Conservation (phyloP, 116 monocot genomes). For the Phalaenopsis hybrid region DNA sequence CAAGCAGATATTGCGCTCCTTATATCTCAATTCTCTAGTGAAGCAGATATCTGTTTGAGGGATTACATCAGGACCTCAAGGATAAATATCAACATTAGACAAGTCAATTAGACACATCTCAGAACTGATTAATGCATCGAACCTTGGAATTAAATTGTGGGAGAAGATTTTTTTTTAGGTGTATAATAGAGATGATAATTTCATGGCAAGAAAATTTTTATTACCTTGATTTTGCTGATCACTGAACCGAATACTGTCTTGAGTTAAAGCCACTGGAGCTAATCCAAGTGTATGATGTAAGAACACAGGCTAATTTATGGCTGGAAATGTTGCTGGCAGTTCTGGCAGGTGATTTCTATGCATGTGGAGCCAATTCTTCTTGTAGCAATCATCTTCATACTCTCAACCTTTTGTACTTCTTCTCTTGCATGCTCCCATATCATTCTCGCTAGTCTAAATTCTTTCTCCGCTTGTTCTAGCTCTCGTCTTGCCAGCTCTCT, state of each 20-base stretch:
- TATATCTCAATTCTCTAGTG: conserved; percentile 30
- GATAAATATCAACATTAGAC: conserved; percentile 79
- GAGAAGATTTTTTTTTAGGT: neutral
- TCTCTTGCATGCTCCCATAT: conserved; percentile 55
- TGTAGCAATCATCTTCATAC: conserved; percentile 57
- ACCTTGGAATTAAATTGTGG: neutral
- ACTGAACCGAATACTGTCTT: neutral
- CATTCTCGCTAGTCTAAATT: conserved; percentile 51
- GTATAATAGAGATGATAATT: neutral
- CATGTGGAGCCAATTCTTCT: conserved; percentile 30
- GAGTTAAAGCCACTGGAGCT: too few relatives aligned
- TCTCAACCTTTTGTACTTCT: conserved; percentile 65
- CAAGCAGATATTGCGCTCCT: conserved; percentile 43
- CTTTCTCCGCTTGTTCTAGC: conserved; percentile 56
- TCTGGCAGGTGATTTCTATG: conserved; percentile 63
- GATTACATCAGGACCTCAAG: conserved; percentile 63
- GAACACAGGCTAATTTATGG: conserved; percentile 7
- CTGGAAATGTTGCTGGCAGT: conserved; percentile 48
- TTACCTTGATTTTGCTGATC: neutral
- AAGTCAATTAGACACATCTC: conserved; percentile 34
- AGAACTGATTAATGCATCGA: neutral
- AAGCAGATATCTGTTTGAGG: conserved; percentile 28
- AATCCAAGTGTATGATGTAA: neutral
- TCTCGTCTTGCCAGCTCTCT: conserved; percentile 55
- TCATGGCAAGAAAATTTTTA: neutral